Conservation (phyloP, 2,329 filamentous ascomycete genomes). For the Grosmannia serpens region DNA sequence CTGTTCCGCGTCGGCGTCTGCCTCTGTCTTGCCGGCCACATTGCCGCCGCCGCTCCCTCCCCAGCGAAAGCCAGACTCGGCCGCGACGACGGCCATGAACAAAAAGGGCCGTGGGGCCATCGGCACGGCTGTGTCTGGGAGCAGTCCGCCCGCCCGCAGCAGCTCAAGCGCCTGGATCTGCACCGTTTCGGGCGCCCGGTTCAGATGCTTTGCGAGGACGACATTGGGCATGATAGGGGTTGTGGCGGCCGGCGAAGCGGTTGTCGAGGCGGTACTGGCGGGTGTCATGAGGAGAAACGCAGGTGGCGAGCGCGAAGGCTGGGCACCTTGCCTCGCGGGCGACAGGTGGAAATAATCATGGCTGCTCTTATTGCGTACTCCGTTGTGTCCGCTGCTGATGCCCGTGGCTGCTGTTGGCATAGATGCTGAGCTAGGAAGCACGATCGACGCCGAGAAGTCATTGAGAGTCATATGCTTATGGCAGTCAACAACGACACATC, state of each 20-base stretch:
- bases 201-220: constrained; percentile 69
- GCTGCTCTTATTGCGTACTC: constrained; percentile 3
- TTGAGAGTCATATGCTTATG: constrained; percentile 63
- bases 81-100: constrained; percentile 60
- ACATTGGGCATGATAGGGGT: constrained; percentile 57
- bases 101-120: constrained; percentile 67
- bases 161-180: constrained; percentile 76
- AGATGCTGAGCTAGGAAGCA: constrained; percentile 31
- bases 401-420: constrained; percentile 7
- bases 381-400: too few relatives aligned
- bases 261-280: constrained; percentile 9
- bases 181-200: constrained; percentile 59
- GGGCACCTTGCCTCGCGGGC: background rate
- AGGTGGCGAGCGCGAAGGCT: background rate
- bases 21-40: background rate
- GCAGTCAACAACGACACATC: constrained; percentile 61
- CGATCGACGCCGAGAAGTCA: constrained; percentile 63
- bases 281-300: background rate
- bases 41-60: background rate
- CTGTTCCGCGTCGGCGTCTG: constrained; percentile 1
- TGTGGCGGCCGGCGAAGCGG: constrained; percentile 7
- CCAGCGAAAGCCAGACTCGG: constrained; percentile 27
- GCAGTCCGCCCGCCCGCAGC: constrained; percentile 66
- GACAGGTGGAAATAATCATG: constrained; percentile 15
- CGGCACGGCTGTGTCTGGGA: constrained; percentile 63